Conservation (phyloP, 495 filamentous ascomycete genomes). For the Xylaria acuta region DNA sequence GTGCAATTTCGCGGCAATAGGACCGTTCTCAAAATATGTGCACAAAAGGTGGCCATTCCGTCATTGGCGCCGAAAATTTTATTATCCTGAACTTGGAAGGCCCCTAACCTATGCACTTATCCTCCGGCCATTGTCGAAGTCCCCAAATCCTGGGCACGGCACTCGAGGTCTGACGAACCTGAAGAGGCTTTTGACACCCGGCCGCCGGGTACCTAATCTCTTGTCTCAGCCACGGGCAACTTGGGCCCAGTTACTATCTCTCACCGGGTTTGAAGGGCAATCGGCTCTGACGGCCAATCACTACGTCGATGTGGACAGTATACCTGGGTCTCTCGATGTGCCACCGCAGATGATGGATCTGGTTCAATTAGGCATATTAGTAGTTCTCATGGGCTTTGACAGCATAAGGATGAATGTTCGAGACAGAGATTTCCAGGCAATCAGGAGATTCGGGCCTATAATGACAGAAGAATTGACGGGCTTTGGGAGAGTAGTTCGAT, state of each 20-base stretch:
- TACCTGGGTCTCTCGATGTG: conserved; percentile 1
- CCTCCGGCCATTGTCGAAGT: neutral
- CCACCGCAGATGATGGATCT: neutral
- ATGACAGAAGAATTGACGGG: neutral
- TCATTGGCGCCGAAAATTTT: neutral
- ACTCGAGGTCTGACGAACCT: neutral
- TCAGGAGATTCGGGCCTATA: neutral
- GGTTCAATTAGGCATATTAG: neutral
- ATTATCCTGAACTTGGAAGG: neutral
- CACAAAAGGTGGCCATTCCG: neutral
- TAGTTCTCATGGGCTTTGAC: neutral
- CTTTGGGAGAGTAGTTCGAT: conserved; percentile 8
- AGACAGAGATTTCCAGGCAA: neutral
- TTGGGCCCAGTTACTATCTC: conserved; percentile 4
- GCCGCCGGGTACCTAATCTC: neutral
- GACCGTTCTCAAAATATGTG: neutral
- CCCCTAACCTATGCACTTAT: no score
- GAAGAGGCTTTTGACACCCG: neutral
- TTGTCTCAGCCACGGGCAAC: neutral
- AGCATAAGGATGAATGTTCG: neutral
- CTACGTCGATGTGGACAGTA: neutral
- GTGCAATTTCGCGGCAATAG: neutral
- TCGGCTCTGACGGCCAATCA: no score
- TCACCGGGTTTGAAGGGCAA: no score
- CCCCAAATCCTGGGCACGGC: neutral